Percentiles rank a stretch among this genome's conserved stretches.
Conservation (phyloP, 768 basidiomycete species). For the Lentinula sp. region DNA sequence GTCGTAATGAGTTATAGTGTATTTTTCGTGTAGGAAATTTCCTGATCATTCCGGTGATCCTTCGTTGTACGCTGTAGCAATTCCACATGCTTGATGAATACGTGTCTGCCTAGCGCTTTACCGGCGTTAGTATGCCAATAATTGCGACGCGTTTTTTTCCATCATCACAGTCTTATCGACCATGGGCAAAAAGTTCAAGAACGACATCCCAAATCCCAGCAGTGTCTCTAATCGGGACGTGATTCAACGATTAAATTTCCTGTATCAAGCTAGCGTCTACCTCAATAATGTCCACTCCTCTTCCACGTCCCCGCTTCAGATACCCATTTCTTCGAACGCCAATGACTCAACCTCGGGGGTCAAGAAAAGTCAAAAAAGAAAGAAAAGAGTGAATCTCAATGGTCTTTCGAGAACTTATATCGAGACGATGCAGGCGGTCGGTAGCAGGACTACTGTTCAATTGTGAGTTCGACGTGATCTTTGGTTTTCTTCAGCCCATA, state of each 20-base stretch:
- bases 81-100: no score
- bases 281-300: conserved; percentile 33
- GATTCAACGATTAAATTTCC: conserved; percentile 78
- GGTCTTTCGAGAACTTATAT: conserved; percentile 66
- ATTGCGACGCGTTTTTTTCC: neutral
- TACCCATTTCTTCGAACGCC: neutral
- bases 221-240: conserved; percentile 65
- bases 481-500: neutral
- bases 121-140: neutral
- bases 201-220: conserved; percentile 50
- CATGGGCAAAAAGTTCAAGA: conserved; percentile 70
- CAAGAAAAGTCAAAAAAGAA: conserved; percentile 15
- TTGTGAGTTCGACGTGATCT: conserved; percentile 42
- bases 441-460: conserved; percentile 70
- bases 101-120: no score
- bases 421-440: conserved; percentile 60
- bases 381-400: conserved; percentile 22
- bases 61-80: neutral
- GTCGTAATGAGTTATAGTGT: conserved; percentile 24
- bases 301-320: neutral
- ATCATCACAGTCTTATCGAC: neutral
- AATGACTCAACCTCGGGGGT: neutral
- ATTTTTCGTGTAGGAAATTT: neutral
- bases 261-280: conserved; percentile 76
- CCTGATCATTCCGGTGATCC: neutral